Percentiles rank a stretch among this genome's conserved stretches.
Conservation (phyloP, 768 basidiomycete species). For the Neoboletus brunneissimus region DNA sequence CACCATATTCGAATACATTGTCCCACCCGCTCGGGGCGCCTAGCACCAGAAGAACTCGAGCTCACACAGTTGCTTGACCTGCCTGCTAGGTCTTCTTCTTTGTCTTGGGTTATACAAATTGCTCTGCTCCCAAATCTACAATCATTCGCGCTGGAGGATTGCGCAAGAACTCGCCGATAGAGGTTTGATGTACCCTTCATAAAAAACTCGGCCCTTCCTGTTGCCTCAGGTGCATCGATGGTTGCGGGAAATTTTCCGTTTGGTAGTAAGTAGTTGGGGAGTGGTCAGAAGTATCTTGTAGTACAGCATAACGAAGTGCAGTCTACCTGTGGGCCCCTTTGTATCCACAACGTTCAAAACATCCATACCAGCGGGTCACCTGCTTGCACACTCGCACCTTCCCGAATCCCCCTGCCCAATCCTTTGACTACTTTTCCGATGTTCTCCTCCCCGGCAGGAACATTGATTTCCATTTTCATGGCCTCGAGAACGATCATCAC, state of each 20-base stretch:
- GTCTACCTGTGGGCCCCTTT: no score
- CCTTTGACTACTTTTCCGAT: slow-evolving; percentile 43
- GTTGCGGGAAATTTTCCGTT: neutral
- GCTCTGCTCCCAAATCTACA: neutral
- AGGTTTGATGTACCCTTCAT: neutral
- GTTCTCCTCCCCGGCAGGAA: slow-evolving; percentile 44
- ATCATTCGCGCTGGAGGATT: neutral
- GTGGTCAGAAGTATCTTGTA: slow-evolving; percentile 4
- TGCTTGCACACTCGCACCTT: slow-evolving; percentile 44
- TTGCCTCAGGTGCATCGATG: neutral
- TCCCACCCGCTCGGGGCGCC: no score
- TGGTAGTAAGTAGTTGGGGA: slow-evolving; percentile 7
- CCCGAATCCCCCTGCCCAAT: slow-evolving; percentile 40
- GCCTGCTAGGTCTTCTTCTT: neutral
- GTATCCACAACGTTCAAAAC: neutral
- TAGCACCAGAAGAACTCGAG: no score
- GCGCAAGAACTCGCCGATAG: neutral
- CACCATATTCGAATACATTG: no score
- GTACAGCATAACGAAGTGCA: neutral
- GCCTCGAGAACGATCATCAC: slow-evolving; percentile 55
- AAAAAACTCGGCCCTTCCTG: neutral
- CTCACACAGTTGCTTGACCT: neutral
- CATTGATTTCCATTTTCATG: slow-evolving; percentile 62
- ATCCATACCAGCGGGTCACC: slow-evolving; percentile 45
- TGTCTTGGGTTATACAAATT: neutral